A percentile compares a stretch with the other conserved stretches of the same genome.
phyloP scores from a whole-genome alignment of 192 early-diverging fungal genomes.

The Neocallimastix lanati region DNA sequence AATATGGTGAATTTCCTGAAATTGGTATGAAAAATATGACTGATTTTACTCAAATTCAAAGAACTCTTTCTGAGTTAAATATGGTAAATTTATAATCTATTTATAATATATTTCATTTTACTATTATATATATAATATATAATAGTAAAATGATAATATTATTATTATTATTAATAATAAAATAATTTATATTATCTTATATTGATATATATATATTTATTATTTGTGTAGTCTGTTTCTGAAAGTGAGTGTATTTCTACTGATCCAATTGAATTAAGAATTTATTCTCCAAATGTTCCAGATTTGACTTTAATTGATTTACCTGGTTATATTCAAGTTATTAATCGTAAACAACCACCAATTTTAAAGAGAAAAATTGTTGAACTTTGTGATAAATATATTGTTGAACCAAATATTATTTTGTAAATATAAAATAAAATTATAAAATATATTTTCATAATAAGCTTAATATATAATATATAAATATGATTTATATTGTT shows the following conservation, averaged over 20 bases:
- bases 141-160: too few species aligned
- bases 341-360: conserved; percentile 60
- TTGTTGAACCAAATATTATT: conserved; percentile 64
- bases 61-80: conserved; percentile 86
- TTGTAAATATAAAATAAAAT: too few species aligned
- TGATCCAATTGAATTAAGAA: conserved; percentile 64
- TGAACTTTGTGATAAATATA: conserved; percentile 67
- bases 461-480: too few species aligned
- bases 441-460: too few species aligned
- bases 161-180: too few species aligned
- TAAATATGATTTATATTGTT: too few species aligned
- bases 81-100: too few species aligned
- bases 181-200: too few species aligned
- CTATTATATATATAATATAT: too few species aligned
- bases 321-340: conserved; percentile 76
- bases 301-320: conserved; percentile 69
- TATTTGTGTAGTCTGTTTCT: conserved; percentile 61
- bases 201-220: too few species aligned
- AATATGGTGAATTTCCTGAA: conserved; percentile 71
- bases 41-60: conserved; percentile 77
- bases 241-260: conserved; percentile 78
- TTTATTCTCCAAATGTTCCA: conserved; percentile 68
- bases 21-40: conserved; percentile 71
- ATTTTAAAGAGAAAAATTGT: conserved; percentile 57
- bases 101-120: too few species aligned